Evolutionary conservation across 179 eudicot species (phyloP), one percentile per base, ranked within the genome.

Genomic region (Dionaea muscipula): DNA sequence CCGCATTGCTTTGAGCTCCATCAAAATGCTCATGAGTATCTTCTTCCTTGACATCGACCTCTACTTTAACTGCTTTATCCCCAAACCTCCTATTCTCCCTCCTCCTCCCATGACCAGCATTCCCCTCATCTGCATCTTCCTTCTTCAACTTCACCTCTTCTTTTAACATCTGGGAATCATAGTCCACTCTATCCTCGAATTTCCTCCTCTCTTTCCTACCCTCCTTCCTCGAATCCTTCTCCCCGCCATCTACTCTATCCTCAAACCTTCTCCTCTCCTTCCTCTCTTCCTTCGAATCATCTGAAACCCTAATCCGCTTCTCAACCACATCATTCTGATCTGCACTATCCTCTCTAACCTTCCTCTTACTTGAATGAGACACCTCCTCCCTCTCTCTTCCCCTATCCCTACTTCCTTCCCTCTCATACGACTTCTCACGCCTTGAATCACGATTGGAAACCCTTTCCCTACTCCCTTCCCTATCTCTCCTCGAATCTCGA

Each of bases 281-380:
- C 63, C 59, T 71, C 25, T 52, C 63, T 17, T 22, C 74, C 51
- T 33, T 52, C 28, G 12, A 55, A 20, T 16, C 59, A 19, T 62
- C 77, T 14, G 63, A 70, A 61, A 66, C 77, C 75, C 73, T 76
- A 64, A 44, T 44, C 59, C 77, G 57, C 65, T 68, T 70, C 54
- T 78, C 75, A 51, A 17, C 39, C 9, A n/a, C 37, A 52, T 46
- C 69, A 48, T 57, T 69, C 55, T 55, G 41, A 4, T 62, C 61
- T 46, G 53, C 59, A 25, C 59, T 76, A 26, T 60, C 79, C 24
- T 57, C 75, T 43, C 69, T 72, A 5, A 25, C 68, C 33, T 74
- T 75, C 76, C 81, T 78, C 70, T 75, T 76, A 31, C 21, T 35
- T 1, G 68, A 67, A 57, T 62, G 64, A 0, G 41, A 26, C 26